Evolutionary conservation across 2,329 filamentous ascomycete species (phyloP), one percentile per base, ranked within the genome.

Genomic region (Diaporthe sp.): DNA sequence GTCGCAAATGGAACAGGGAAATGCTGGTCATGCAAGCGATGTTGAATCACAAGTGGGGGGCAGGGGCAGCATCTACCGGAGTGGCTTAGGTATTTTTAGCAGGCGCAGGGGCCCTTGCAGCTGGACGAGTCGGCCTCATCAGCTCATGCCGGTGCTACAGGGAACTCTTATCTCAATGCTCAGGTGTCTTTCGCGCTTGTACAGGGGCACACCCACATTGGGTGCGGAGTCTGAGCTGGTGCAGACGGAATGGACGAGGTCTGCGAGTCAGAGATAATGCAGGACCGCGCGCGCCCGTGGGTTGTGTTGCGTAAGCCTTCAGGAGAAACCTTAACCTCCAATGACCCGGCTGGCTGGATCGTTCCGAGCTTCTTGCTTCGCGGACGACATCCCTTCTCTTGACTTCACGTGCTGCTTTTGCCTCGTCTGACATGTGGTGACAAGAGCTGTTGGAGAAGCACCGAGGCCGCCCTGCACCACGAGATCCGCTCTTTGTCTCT

Each of bases 241-340:
- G 10, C 39, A 37, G 4, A 2, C 15, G 0, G 25, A 17, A 3
- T 1, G 1, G 13, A 65, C 7, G 60, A 46, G 10, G 60, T 65
- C 60, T 65, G 60, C 19, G 39, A 22, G 25, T 31, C 39, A 28
- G 39, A 65, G 60, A 44, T 65, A 65, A 65, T 4, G 9, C 39
- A 19, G 25, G 19, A 39, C 39, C 60, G 17, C 42, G 17, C 7
- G 31, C 37, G 65, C 65, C 65, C 39, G 28, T 68, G 65, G 39
- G 65, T 19, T 53, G 65, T 15, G 46, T 68, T 68, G 65, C 65
- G 46, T 68, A 53, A 68, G 46, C 65, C 31, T 53, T 68, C 62
- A 53, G 62, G 65, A 28, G 65, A 68, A 68, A 68, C 46, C 46
- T 53, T 53, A 53, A 68, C 6, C 22, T 53, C 15, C 22, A 53